Base-by-base conservation (phyloP, 2,329 filamentous ascomycete species). In the Fusarium circinatum region DNA sequence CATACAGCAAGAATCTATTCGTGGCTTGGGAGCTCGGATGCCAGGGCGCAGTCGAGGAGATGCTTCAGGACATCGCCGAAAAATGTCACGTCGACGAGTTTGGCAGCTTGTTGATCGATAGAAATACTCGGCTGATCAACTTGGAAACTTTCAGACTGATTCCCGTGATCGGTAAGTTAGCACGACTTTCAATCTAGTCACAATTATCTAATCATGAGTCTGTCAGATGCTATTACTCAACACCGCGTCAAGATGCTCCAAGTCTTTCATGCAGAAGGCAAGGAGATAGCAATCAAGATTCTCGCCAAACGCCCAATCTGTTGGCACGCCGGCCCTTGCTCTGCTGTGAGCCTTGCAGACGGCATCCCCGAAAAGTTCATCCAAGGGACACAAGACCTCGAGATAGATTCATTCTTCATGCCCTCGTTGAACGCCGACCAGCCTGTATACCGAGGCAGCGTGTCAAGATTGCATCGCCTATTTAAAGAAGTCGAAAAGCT, bases 21-120 rank as follows among this genome's bases (percentile, higher is more conserved):
- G 34, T 56, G 17, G 49, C 59, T 22, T 66, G 63, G 58, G 63
- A 56, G 30, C 36, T 66, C 13, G 63, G 63, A 15, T 48, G 34
- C 32, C 26, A 30, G 7, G 11, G 22, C 28, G 39, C 32, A 18
- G 63, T 55, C 5, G 15, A 55, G 20, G 32, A 62, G 10, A 66
- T 65, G 22, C 24, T 52, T 13, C n/a, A 18, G 18, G 22, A 24
- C 6, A 49, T 66, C 12, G 24, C 63, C 15, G 34, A 18, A 52
- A 22, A n/a, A 12, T 66, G 30, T 22, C 38, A 45, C 10, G 13
- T 49, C 7, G 32, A 49, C 26, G n/a, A 49, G 28, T 28, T 49
- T 24, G 63, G 41, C 28, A 61, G 38, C 24, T 44, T 66, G 49
- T 18, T 62, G 26, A 9, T 48, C 14, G 30, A 17, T n/a, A 22